Base-by-base conservation (phyloP, 2,329 filamentous ascomycete species). In the Anthostomella pinea region DNA sequence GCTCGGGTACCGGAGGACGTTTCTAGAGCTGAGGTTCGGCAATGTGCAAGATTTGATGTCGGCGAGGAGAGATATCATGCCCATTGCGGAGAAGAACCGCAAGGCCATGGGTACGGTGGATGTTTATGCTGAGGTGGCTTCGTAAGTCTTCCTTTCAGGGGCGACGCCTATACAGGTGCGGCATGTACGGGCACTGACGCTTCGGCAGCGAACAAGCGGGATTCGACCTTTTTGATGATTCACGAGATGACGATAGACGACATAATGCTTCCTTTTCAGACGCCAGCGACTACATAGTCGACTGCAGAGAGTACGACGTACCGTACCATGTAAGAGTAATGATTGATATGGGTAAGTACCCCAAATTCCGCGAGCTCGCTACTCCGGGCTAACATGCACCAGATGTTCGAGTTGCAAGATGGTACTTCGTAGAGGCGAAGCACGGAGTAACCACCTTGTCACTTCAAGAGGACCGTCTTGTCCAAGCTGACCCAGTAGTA, bases 261-360 rank as follows among this genome's bases (percentile, higher is more conserved):
- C 72, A 75, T 69, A 89, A 83, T 70, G 77, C 76, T 62, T 73
- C 74, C 50, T 83, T 88, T 68, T 73, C 83, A 52, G 90, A 97
- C 65, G 89, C 91, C 41, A 95, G 89, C 74, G 91, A 97, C 74
- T 96, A 84, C 65, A 89, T 98, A 75, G 79, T 96, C 68, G 94
- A 98, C 76, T 95, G 98, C 63, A 83, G 93, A 74, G 93, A 98
- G 72, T 98, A 95, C 66, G 93, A 98, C 67, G 94, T 98, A 56
- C 94, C 93, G 49, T 98, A 98, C 72, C 93, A 98, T 72, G 93
- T 98, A 59, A 81, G 93, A 77, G 91, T 98, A 68, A 87, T 94
- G 66, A 98, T 98, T 68, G 93, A 98, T 68, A 79, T 88, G 73
- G 77, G 85, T 88, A 60, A 30, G 55, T 46, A 5, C 16, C 9